Base-by-base conservation (phyloP, 2,329 filamentous ascomycete genomes). In the Calycina marina region DNA sequence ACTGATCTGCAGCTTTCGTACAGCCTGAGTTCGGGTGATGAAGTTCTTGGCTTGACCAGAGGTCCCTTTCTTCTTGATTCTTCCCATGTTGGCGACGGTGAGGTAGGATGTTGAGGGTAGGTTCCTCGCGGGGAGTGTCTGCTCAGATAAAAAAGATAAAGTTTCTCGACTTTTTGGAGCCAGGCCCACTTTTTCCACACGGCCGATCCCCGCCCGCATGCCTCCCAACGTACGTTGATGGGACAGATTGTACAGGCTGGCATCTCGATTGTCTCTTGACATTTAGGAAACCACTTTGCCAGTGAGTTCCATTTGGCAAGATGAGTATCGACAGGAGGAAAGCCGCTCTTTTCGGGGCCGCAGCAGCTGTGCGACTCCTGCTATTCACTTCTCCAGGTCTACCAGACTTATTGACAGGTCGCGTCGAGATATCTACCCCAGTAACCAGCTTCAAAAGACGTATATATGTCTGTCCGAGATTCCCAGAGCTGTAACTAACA, bases 371-470 rank as follows among this genome's bases (percentile, higher is more conserved):
- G 45, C 77, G 90, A 45, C 65, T 96, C 38, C 59, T 83, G 35
- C 69, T 96, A 32, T 86, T 85, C 54, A 64, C 76, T 37, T 93
- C 94, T 53, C 86, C 90, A 40, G 72, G 71, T 22, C 65, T 98
- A 25, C 82, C 88, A 32, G 76, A 85, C 54, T 67, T 93, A 40
- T 67, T 98, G 40, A 90, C 84, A 13, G 81, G 79, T 42, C 79
- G 90, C 52, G 90, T 94, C 48, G 90, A 98, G 64, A 79, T 98
- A 50, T 94, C 90, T 27, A 98, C 90, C 14, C 88, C 90, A 24
- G 80, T 96, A 28, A 94, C 84, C 47, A 93, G 88, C 69, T 98
- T 94, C 70, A 96, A 96, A 64, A 73, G 90, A 72, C 65, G 86
- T 93, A 67, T 57, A 78, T 58, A 25, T 14, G 15, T 10, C 16